phyloP scores from a whole-genome alignment of 495 filamentous ascomycete genomes.

The Cryomyces minteri region DNA sequence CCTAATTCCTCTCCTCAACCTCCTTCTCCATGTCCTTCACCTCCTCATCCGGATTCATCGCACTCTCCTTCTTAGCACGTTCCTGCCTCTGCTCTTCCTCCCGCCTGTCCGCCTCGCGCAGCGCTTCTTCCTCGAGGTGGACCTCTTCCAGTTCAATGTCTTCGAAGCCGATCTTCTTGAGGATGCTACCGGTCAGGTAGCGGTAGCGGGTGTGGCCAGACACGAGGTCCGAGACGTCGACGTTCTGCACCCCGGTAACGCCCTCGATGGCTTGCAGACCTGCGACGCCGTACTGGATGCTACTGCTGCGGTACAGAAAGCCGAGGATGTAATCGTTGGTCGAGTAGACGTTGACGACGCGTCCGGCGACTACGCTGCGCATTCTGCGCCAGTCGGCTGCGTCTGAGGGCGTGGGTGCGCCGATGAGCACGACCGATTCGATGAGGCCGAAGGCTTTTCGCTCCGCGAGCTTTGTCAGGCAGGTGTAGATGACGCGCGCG shows the following conservation, averaged over 20 bases:
- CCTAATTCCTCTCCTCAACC: conserved; percentile 18
- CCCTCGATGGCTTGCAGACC: conserved; percentile 48
- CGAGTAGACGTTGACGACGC: conserved; percentile 61
- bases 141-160: conserved; percentile 38
- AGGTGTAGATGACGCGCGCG: conserved; percentile 71
- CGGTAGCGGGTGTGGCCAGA: conserved; percentile 58
- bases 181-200: conserved; percentile 46
- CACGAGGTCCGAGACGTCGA: conserved; percentile 55
- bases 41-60: conserved; percentile 14
- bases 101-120: conserved; percentile 35
- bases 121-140: conserved; percentile 36
- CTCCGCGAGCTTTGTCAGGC: conserved; percentile 56
- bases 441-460: conserved; percentile 69
- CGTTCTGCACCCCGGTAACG: conserved; percentile 53
- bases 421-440: conserved; percentile 71
- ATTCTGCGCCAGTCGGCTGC: conserved; percentile 46
- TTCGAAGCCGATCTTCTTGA: conserved; percentile 48
- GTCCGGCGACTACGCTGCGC: conserved; percentile 51
- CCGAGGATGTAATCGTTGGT: conserved; percentile 61
- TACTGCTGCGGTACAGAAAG: conserved; percentile 60
- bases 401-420: conserved; percentile 56
- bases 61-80: conserved; percentile 20
- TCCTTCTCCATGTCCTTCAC: conserved; percentile 16
- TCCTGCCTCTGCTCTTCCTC: conserved; percentile 33
- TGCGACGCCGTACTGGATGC: conserved; percentile 57